Conservation (phyloP, 169 alveolate genomes). For the Plasmodium fragile region DNA sequence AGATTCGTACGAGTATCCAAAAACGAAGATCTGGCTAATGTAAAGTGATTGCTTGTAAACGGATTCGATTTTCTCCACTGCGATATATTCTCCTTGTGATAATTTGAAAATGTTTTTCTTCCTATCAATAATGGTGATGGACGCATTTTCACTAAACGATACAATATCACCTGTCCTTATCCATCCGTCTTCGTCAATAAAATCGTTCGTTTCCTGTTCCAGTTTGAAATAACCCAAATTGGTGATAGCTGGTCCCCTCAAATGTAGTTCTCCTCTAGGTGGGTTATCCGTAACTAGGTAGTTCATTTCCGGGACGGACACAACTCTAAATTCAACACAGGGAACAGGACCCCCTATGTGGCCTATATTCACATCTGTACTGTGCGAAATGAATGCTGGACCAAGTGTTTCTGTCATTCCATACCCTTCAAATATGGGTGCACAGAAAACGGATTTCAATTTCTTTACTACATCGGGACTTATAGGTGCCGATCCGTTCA, state of each 20-base stretch:
- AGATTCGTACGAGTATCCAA: conserved; percentile 81
- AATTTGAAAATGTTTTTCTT: conserved; percentile 96
- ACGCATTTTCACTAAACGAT: conserved; percentile 87
- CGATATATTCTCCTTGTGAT: conserved; percentile 96
- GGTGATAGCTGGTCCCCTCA: conserved; percentile 90
- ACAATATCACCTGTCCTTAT: conserved; percentile 95
- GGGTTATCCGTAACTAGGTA: conserved; percentile 87
- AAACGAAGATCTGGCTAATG: conserved; percentile 84
- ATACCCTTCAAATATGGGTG: conserved; percentile 93
- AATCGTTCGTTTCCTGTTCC: conserved; percentile 89
- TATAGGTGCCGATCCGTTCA: conserved; percentile 94
- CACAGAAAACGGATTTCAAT: conserved; percentile 87
- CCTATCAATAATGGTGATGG: conserved; percentile 94
- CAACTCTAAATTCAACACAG: conserved; percentile 87
- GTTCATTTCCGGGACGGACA: conserved; percentile 94
- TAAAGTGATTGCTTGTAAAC: conserved; percentile 75
- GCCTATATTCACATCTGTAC: conserved; percentile 82
- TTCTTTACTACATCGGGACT: conserved; percentile 87
- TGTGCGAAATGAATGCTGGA: conserved; percentile 84
- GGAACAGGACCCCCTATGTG: conserved; percentile 93
- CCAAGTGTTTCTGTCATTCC: conserved; percentile 96
- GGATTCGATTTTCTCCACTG: conserved; percentile 95
- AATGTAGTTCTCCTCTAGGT: conserved; percentile 95
- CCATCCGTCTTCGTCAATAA: conserved; percentile 93
- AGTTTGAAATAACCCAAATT: conserved; percentile 93